Base-by-base conservation (phyloP, 225 moss, liverwort and hornwort genomes). In the Sphagnum contortum region DNA sequence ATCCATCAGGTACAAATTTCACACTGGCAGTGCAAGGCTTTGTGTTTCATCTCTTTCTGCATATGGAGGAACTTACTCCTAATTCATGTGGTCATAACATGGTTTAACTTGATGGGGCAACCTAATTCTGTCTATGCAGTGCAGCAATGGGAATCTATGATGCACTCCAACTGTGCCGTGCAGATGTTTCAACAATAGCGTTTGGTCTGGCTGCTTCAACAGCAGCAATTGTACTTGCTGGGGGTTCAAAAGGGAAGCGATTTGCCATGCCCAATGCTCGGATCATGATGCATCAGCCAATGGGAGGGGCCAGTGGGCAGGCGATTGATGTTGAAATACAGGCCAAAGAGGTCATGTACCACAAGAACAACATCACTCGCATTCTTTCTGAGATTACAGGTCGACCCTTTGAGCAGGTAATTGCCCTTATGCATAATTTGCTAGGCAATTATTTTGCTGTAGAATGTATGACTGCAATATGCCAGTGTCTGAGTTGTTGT, bases 281-380 rank as follows among this genome's bases (percentile, higher is more conserved):
- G 44, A 84, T 98, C 45, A 98, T 98, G 98, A 93, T 98, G 91
- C 98, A 98, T 64, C 98, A 98, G 80, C 98, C 98, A 3, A 58
- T 93, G 44, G 93, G 98, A 65, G 98, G 98, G 56, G 98, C 98
- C 5, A 98, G 98, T 74, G 98, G 98, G 11, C 98, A 98, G 69
- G 98, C 98, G 48, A 93, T 93, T 71, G 93, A 98, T 70, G 91
- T 98, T 7, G 98, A 93, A 76, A 98, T 98, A 70, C 98, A 98
- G 77, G 98, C 98, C n/a, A 91, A 89, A 73, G 98, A 98, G 72
- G 85, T 98, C 55, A 93, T 98, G 98, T 93, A 98, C 64, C 96
- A 98, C 78, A 98, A 98, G 74, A 82, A 64, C 76, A 98, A 98
- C 50, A 73, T 98, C 9, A 79, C 83, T 6, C 83, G 96, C 55